phyloP scores from a whole-genome alignment of 345 rosid genomes.

The Populus alba region DNA sequence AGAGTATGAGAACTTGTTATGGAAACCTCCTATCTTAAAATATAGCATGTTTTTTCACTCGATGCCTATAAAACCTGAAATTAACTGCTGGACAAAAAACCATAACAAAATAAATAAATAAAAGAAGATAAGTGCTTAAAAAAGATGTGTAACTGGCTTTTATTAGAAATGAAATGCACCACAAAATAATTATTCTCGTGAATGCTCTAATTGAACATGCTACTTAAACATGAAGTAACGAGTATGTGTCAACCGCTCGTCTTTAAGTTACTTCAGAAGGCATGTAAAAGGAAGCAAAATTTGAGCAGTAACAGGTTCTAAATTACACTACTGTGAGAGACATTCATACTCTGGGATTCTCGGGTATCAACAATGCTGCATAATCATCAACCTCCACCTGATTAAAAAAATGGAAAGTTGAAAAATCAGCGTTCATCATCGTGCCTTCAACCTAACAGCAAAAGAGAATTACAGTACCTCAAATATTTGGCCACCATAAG shows the following conservation, averaged over 20 bases:
- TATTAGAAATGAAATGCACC: background rate
- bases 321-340: background rate
- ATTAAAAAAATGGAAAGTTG: background rate
- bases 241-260: background rate
- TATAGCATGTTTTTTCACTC: too few species aligned
- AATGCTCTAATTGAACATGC: conserved; percentile 10
- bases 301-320: conserved; percentile 29
- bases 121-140: background rate
- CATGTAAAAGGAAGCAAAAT: conserved; percentile 26
- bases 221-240: background rate
- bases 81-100: background rate
- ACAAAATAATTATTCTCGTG: background rate
- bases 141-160: background rate
- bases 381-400: conserved; percentile 70
- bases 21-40: too few species aligned
- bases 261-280: conserved; percentile 20
- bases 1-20: too few species aligned
- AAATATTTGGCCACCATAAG: conserved; percentile 44
- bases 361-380: conserved; percentile 71
- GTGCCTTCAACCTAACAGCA: background rate
- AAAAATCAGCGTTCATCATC: background rate
- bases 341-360: conserved; percentile 39
- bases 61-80: background rate
- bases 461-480: conserved; percentile 34
- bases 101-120: background rate